Conservation (phyloP, 805 yeast genomes). For the Candida vaughaniae region DNA sequence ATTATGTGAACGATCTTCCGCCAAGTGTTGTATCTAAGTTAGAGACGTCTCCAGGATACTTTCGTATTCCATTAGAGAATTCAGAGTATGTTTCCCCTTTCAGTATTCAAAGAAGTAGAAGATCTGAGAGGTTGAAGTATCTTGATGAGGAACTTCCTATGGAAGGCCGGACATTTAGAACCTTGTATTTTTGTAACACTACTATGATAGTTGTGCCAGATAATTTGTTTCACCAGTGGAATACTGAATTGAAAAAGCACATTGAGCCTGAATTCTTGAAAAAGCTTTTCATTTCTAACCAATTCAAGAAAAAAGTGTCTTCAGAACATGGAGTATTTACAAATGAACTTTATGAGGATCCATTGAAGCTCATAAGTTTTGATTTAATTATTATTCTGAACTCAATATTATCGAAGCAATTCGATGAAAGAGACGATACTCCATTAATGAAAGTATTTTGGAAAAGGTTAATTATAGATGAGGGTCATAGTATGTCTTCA, state of each 20-base stretch:
- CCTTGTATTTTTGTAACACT: conserved; percentile 46
- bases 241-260: conserved; percentile 56
- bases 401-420: conserved; percentile 45
- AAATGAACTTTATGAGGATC: conserved; percentile 20
- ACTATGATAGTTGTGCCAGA: conserved; percentile 67
- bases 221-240: conserved; percentile 67
- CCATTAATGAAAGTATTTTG: conserved; percentile 50
- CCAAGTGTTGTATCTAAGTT: conserved; percentile 36
- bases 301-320: conserved; percentile 24
- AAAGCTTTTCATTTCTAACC: conserved; percentile 29
- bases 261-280: conserved; percentile 37
- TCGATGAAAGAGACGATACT: conserved; percentile 25
- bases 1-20: conserved; percentile 45
- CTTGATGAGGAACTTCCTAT: conserved; percentile 11
- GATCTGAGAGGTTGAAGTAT: conserved; percentile 15
- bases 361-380: conserved; percentile 36
- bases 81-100: conserved; percentile 20
- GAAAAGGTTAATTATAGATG: conserved; percentile 74
- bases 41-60: conserved; percentile 43
- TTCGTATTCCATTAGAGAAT: conserved; percentile 28
- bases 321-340: conserved; percentile 16
- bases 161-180: conserved; percentile 23
- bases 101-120: conserved; percentile 18
- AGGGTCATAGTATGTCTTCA: conserved; percentile 66
- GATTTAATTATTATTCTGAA: conserved; percentile 55